Base-by-base conservation (phyloP, 208 protist species). In the Spongospora subterranea region DNA sequence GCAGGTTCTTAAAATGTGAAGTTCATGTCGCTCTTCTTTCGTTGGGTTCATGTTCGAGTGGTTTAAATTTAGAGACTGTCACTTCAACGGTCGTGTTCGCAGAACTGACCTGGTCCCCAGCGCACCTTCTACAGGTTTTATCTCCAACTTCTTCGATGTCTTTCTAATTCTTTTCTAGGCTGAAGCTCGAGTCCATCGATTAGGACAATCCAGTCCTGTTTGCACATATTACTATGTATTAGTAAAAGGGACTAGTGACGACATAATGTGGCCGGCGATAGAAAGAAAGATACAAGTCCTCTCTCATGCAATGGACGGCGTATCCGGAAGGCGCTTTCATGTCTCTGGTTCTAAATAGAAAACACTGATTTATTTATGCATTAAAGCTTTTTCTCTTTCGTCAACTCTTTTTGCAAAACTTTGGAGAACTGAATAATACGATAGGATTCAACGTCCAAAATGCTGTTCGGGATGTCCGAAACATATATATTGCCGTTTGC, bases 251-350 rank as follows among this genome's bases (percentile, higher is more conserved):
- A 82, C 71, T 13, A 45, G 35, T 43, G 71, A 82, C 71, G 71
- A 82, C n/a, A 45, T 82, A 20, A 82, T 82, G 71, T 45, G n/a
- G 71, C 71, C 71, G 6, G 71, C 71, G 71, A 6, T 82, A 20
- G 17, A 35, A 82, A 35, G n/a, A 35, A 82, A 82, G 71, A 6
- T 82, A 20, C n/a, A 43, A 20, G 40, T 43, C 13, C 71, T 82
- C 6, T 35, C 71, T 35, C 17, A 35, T 20, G 35, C 71, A 6
- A 6, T 82, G n/a, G 71, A 82, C n/a, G 71, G 71, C 71, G 71
- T n/a, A 20, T 6, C 6, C 17, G 71, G 24, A 24, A 6, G 24
- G 6, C 6, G 13, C 6, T 60, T 60, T 24, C 24, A 6, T 29
- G 24, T 60, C 24, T 60, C 50, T 60, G 6, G 13, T 60, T 60